Evolutionary conservation across 2,329 filamentous ascomycete species (phyloP).

Genomic region (Domatiomyces catenatus): DNA sequence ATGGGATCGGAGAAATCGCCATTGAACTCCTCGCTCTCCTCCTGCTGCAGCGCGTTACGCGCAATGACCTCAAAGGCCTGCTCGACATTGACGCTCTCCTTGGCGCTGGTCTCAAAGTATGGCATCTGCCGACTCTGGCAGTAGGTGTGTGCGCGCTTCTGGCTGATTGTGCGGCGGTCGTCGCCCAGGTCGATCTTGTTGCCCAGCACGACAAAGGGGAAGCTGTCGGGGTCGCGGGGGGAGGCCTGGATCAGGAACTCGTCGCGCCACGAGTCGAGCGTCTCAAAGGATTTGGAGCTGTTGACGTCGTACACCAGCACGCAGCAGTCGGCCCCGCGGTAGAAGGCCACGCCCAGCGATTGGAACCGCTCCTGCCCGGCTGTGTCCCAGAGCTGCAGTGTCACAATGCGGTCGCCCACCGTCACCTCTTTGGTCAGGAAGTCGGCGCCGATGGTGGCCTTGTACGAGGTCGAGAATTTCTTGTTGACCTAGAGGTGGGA

Average conservation of each 20-base stretch:
- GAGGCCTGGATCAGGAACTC: slow-evolving; percentile 97
- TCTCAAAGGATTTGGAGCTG: slow-evolving; percentile 98
- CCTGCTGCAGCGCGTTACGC: slow-evolving; percentile 83
- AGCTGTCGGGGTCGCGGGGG: slow-evolving; percentile 89
- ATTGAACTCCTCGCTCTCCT: slow-evolving; percentile 95
- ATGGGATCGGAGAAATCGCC: slow-evolving; percentile 96
- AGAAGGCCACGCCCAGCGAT: slow-evolving; percentile 92
- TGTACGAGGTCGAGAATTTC: slow-evolving; percentile 99
- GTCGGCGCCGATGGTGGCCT: slow-evolving; percentile 96
- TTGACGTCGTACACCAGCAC: slow-evolving; percentile 97
- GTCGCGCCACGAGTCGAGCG: slow-evolving; percentile 93
- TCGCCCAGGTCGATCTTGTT: slow-evolving; percentile 99
- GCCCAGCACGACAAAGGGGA: slow-evolving; percentile 93
- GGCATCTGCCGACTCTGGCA: slow-evolving; percentile 96
- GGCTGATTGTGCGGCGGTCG: slow-evolving; percentile 91
- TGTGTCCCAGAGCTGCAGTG: slow-evolving; percentile 99
- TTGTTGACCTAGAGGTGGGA: slow-evolving; percentile 73
- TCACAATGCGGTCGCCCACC: slow-evolving; percentile 91
- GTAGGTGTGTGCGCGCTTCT: slow-evolving; percentile 91
- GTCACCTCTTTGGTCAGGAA: slow-evolving; percentile 96
- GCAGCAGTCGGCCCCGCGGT: slow-evolving; percentile 93
- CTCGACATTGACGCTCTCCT: slow-evolving; percentile 97
- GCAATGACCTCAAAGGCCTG: slow-evolving; percentile 85
- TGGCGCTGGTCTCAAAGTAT: slow-evolving; percentile 98
- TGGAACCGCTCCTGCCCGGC: slow-evolving; percentile 96